Conservation (phyloP, 2,329 filamentous ascomycete species). For the Scytalidium sp. region DNA sequence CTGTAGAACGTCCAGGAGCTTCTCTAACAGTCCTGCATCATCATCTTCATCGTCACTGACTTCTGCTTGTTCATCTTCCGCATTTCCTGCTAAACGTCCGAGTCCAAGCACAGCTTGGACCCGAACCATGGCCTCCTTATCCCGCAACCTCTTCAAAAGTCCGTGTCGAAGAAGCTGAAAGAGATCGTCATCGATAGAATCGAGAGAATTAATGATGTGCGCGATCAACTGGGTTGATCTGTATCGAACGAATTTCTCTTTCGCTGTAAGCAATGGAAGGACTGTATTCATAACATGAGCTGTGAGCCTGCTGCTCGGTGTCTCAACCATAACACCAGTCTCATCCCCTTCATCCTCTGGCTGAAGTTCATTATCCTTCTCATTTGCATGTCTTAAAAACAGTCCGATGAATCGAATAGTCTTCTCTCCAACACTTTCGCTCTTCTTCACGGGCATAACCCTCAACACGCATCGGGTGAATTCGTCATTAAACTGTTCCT, state of each 20-base stretch:
- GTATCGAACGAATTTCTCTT: constrained; percentile 91
- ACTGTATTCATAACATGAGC: constrained; percentile 70
- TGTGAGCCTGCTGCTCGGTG: constrained; percentile 77
- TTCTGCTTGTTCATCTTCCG: constrained; percentile 66
- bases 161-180: constrained; percentile 80
- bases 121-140: constrained; percentile 91
- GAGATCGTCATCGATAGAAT: constrained; percentile 87
- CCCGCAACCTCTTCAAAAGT: constrained; percentile 79
- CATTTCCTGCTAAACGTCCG: constrained; percentile 77
- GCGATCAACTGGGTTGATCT: constrained; percentile 86
- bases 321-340: constrained; percentile 72
- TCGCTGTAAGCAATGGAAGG: constrained; percentile 74
- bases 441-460: constrained; percentile 85
- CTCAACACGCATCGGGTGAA: constrained; percentile 79
- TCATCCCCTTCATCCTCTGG: constrained; percentile 62
- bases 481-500: constrained; percentile 84
- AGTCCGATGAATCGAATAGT: constrained; percentile 82
- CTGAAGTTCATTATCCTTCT: constrained; percentile 68
- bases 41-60: constrained; percentile 69
- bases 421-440: constrained; percentile 82
- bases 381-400: constrained; percentile 72
- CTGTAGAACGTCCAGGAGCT: constrained; percentile 82
- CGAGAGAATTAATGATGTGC: constrained; percentile 88
- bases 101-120: constrained; percentile 89
- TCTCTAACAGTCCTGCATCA: constrained; percentile 70